Base-by-base conservation (phyloP, 768 basidiomycete genomes). In the Naganishia vaughanmartiniae region DNA sequence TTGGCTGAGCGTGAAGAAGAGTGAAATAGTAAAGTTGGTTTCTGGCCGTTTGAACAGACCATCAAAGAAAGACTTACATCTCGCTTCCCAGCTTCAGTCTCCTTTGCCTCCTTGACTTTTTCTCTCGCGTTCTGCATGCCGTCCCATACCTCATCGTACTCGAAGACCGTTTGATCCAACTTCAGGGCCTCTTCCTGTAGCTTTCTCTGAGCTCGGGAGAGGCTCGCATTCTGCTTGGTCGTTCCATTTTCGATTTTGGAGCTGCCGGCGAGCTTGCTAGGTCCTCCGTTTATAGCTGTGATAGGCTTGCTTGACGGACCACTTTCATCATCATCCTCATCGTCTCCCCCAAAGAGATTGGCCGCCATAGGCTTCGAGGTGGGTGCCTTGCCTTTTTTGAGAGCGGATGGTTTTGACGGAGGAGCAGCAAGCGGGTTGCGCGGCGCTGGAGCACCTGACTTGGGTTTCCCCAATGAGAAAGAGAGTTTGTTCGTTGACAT, bases 111-210 rank as follows among this genome's bases (percentile, higher is more conserved):
- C 77, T 92, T 91, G 77, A 89, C 89, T 48, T 82, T 83, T 73
- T 83, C 83, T 81, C 93, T 91, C 0, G 88, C 89, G 73, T 89
- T 87, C 82, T 98, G 93, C 89, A 99, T 97, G 74, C 86, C 87
- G 76, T 99, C 96, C 86, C 89, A 98, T 4, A 98, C 88, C 81
- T 92, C 93, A 78, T 99, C 96, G 77, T 99, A 99, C 80, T 94
- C 88, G 80, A 90, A 98, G 4, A 94, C 90, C 0, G 89, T 89
- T 53, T 86, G 78, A 75, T 98, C 95, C 3, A 93, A 84, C 72
- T 85, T 84, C 83, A 88, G 86, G 79, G 94, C 93, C 60, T 86
- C 86, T 72, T 91, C 88, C 83, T 94, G 87, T 12, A 74, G 71
- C 56, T 75, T 76, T 9, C 75, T 69, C 31, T 74, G 75, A 0